Evolutionary conservation across 108 stramenopile species (phyloP).

Genomic region (Skeletonema grethae): DNA sequence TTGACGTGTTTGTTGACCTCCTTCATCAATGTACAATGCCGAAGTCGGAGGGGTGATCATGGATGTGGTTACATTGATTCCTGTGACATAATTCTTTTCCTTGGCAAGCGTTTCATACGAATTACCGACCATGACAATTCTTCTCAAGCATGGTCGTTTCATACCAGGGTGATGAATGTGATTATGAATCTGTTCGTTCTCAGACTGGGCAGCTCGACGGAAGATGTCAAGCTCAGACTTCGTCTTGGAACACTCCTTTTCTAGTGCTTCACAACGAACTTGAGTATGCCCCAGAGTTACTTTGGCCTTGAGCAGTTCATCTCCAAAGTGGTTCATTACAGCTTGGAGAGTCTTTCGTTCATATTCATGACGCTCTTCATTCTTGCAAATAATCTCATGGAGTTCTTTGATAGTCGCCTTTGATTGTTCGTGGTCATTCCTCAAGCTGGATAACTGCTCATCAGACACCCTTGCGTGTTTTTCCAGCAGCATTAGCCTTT

Average conservation of each 20-base stretch:
- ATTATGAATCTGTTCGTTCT: constrained; percentile 25
- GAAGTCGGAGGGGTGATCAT: constrained; percentile 9
- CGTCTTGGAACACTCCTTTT: constrained; percentile 30
- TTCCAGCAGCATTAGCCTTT: constrained; percentile 26
- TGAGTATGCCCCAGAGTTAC: constrained; percentile 38
- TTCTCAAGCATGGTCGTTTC: constrained; percentile 27
- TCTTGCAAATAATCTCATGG: constrained; percentile 13
- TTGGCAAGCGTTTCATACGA: constrained; percentile 48
- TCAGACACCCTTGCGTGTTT: constrained; percentile 1
- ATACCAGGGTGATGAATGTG: constrained; percentile 39
- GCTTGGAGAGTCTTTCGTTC: constrained; percentile 24
- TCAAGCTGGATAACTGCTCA: constrained; percentile 14
- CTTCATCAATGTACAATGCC: constrained; percentile 21
- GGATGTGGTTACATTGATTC: constrained; percentile 43
- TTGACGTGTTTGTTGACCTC: constrained; percentile 9
- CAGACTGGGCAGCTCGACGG: constrained; percentile 31
- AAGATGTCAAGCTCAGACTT: constrained; percentile 34
- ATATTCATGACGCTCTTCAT: constrained; percentile 29
- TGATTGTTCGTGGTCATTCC: constrained; percentile 29
- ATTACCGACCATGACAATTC: constrained; percentile 47
- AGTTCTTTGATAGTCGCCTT: constrained; percentile 27
- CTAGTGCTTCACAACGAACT: constrained; percentile 37
- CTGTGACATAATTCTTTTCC: constrained; percentile 51
- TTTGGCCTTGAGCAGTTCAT: constrained; percentile 46
- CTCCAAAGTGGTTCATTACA: constrained; percentile 33